phyloP scores from a whole-genome alignment of 352 stramenopile genomes.

The Pythium dissotocum region DNA sequence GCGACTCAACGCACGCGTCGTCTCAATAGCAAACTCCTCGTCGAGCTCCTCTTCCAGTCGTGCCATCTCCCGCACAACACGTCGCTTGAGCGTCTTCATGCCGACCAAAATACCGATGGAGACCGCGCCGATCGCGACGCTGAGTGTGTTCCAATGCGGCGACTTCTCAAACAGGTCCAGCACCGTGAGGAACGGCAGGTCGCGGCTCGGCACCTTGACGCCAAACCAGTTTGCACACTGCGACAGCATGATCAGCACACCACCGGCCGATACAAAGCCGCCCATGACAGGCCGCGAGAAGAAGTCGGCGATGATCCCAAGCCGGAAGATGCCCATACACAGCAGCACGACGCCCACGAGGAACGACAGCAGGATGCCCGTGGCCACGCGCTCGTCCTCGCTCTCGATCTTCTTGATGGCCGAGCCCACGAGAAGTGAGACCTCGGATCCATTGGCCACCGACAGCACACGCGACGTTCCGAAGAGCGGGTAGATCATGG shows the following conservation, averaged over 20 bases:
- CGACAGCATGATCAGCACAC: slow-evolving; percentile 90
- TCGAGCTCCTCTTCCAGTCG: slow-evolving; percentile 37
- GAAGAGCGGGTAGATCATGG: slow-evolving; percentile 87
- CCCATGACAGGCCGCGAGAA: slow-evolving; percentile 89
- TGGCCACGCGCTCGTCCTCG: slow-evolving; percentile 52
- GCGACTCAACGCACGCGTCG: slow-evolving; percentile 32
- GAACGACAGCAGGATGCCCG: slow-evolving; percentile 64
- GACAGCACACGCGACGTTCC: slow-evolving; percentile 77
- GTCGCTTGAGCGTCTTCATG: slow-evolving; percentile 47
- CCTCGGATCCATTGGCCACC: slow-evolving; percentile 75
- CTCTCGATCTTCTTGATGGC: slow-evolving; percentile 65
- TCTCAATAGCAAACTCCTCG: slow-evolving; percentile 53
- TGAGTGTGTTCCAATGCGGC: slow-evolving; percentile 68
- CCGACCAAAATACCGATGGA: slow-evolving; percentile 57
- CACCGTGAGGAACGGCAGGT: slow-evolving; percentile 64
- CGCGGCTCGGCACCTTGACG: slow-evolving; percentile 51
- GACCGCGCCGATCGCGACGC: slow-evolving; percentile 58
- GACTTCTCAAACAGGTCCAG: slow-evolving; percentile 56
- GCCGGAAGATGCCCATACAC: slow-evolving; percentile 73
- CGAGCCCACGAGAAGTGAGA: slow-evolving; percentile 58
- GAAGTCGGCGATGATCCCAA: slow-evolving; percentile 88
- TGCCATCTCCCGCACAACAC: slow-evolving; percentile 44
- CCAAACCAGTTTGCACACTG: slow-evolving; percentile 88
- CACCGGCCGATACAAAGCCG: slow-evolving; percentile 88
- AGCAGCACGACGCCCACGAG: slow-evolving; percentile 75